Conservation (phyloP, 2,329 filamentous ascomycete species). For the Colletotrichum tropicicola region DNA sequence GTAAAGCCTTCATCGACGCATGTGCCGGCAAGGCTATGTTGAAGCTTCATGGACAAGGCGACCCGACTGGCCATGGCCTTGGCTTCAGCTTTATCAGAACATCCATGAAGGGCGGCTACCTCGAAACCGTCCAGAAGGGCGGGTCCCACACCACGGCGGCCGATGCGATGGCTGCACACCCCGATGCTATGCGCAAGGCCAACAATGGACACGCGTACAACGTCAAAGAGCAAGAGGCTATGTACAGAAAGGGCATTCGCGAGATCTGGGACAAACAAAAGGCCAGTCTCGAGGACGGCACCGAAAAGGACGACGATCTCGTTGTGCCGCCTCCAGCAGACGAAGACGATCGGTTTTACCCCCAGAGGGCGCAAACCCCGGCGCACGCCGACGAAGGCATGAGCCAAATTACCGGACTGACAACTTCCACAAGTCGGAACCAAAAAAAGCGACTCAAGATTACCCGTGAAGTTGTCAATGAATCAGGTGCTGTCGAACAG, state of each 20-base stretch:
- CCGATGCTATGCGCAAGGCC: slow-evolving; percentile 68
- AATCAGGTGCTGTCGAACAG: slow-evolving; percentile 63
- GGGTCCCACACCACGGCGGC: slow-evolving; percentile 74
- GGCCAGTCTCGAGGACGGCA: slow-evolving; percentile 75
- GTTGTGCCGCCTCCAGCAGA: slow-evolving; percentile 63
- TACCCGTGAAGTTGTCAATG: slow-evolving; percentile 64
- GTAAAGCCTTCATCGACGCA: slow-evolving; percentile 95
- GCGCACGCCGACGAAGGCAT: slow-evolving; percentile 78
- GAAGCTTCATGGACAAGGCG: slow-evolving; percentile 90
- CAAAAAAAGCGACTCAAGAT: slow-evolving; percentile 77
- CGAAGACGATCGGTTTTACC: slow-evolving; percentile 75
- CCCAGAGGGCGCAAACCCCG: slow-evolving; percentile 75
- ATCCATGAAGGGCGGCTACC: slow-evolving; percentile 96
- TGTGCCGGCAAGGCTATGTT: slow-evolving; percentile 97
- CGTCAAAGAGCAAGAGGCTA: slow-evolving; percentile 90
- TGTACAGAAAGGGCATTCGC: slow-evolving; percentile 90
- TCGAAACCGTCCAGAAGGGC: slow-evolving; percentile 75
- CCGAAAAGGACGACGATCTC: slow-evolving; percentile 73
- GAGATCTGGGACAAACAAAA: slow-evolving; percentile 94
- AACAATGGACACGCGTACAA: slow-evolving; percentile 98
- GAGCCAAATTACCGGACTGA: slow-evolving; percentile 80
- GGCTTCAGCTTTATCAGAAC: slow-evolving; percentile 98
- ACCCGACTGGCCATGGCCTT: slow-evolving; percentile 91
- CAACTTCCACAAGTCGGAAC: slow-evolving; percentile 70
- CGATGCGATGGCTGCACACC: slow-evolving; percentile 85